Evolutionary conservation across 2,329 filamentous ascomycete genomes (phyloP).

Genomic region (Venturia nashicola): DNA sequence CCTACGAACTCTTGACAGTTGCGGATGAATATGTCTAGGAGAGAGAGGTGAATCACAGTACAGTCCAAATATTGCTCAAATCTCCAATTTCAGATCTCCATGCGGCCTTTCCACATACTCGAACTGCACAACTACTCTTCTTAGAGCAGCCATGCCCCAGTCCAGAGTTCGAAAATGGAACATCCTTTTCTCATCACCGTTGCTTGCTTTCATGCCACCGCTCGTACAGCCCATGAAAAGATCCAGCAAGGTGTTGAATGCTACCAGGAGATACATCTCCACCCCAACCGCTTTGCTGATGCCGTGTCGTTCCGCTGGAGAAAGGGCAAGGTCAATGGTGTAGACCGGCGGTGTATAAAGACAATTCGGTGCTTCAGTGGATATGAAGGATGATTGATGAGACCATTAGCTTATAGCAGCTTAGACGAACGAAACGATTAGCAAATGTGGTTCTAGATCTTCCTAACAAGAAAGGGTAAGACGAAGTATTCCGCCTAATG

Average conservation of each 20-base stretch:
- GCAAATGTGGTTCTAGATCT: not conserved
- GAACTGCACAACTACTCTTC: conserved; percentile 28
- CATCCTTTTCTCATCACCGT: conserved; percentile 23
- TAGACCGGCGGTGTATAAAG: conserved; percentile 23
- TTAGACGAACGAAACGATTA: not conserved
- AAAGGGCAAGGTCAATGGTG: conserved; percentile 42
- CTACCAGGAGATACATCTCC: conserved; percentile 47
- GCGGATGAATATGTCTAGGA: too few species aligned
- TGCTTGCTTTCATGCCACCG: conserved; percentile 30
- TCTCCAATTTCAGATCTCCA: conserved; percentile 10
- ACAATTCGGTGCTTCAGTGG: too few species aligned
- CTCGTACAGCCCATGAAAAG: conserved; percentile 54
- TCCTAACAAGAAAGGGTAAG: not conserved
- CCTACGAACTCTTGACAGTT: too few species aligned
- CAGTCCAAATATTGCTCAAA: too few species aligned
- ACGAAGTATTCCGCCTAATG: not conserved
- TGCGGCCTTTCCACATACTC: conserved; percentile 24
- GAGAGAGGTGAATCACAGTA: too few species aligned
- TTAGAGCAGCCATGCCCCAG: conserved; percentile 33
- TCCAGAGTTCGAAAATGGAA: conserved; percentile 44
- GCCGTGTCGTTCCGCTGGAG: conserved; percentile 41
- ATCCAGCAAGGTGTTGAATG: conserved; percentile 52
- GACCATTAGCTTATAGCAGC: not conserved
- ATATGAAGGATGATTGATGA: not conserved
- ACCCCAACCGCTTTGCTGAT: conserved; percentile 40